Conservation (phyloP, 495 filamentous ascomycete genomes). For the Penicillium chermesinum region DNA sequence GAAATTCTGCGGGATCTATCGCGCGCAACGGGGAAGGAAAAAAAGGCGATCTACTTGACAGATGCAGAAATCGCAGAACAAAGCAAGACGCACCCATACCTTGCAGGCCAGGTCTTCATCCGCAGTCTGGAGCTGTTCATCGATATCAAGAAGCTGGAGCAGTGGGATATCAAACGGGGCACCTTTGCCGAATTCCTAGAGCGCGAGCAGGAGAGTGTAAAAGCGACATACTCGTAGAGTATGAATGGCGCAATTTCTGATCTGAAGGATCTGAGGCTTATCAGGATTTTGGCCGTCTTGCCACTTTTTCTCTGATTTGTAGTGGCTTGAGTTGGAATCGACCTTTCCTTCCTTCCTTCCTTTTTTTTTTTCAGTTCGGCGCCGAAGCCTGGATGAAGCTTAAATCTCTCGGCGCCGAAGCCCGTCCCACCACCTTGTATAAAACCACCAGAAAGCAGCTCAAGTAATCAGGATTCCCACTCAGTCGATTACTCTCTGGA, state of each 20-base stretch:
- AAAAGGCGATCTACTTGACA: constrained; percentile 30
- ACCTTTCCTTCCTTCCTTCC: too few relatives aligned
- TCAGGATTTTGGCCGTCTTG: too few relatives aligned
- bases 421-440: too few relatives aligned
- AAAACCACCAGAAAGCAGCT: too few relatives aligned
- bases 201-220: constrained; percentile 27
- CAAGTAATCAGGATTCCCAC: too few relatives aligned
- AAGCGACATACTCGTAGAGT: constrained; percentile 12
- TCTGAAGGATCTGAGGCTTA: too few relatives aligned
- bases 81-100: constrained; percentile 19
- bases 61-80: constrained; percentile 35
- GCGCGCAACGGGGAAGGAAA: constrained; percentile 23
- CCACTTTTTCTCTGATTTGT: too few relatives aligned
- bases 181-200: constrained; percentile 36
- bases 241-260: not conserved
- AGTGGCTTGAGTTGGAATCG: too few relatives aligned
- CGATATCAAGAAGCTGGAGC: constrained; percentile 30
- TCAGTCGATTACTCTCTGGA: too few relatives aligned
- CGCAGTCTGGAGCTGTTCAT: constrained; percentile 28
- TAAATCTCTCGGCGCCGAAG: too few relatives aligned
- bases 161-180: constrained; percentile 26
- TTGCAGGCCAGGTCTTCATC: constrained; percentile 26
- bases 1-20: constrained; percentile 28
- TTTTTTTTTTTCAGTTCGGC: too few relatives aligned
- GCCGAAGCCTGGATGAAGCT: too few relatives aligned